Base-by-base conservation (phyloP, 441 rosid genomes). In the Flueggea neowawraea region DNA sequence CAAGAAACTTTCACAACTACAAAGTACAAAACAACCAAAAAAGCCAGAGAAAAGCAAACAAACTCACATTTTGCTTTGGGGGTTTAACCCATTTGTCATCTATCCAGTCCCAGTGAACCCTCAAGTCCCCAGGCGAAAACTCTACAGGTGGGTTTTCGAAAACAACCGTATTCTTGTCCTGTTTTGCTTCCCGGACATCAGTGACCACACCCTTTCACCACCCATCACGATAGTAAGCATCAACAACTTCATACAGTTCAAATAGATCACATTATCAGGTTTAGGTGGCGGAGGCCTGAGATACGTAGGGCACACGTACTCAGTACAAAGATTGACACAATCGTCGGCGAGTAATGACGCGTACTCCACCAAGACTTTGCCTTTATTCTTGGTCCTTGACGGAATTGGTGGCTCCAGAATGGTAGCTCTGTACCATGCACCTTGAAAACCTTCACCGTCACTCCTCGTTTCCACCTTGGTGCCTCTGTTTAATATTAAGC, bases 131-230 rank as follows among this genome's bases (percentile, higher is more conserved):
- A 22, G 57, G 77, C 8, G 55, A 32, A 73, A 84, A 85, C 62
- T 93, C 95, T 31, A 94, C 89, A 64, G 78, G 70, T 5, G 87
- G 75, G 55, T 62, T 57, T 65, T 79, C 78, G 50, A 91, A 90
- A 80, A 57, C 82, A 57, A 87, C 88, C 63, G 68, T 70, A 52
- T 57, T 79, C 7, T 77, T 82, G 7, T 5, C 41, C 9, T 8
- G 7, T 5, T 36, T 82, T 14, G 75, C 78, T 47, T 71, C 81
- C 6, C 74, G 32, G 54, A 75, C 88, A 76, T 83, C 80, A 55
- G 84, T 79, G 6, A 89, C 79, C 44, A 53, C 66, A 9, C 98
- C 98, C 64, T 80, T 86, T 97, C 98, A 87, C 98, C 98, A 94
- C 12, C 94, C 96, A 16, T 89, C 96, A 64, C 75, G 73, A 45